These are phyloP conservation scores for Monilinia fructigena DNA, from an alignment of 2,329 filamentous ascomycete genomes.

Conservation along the genomic window DNA sequence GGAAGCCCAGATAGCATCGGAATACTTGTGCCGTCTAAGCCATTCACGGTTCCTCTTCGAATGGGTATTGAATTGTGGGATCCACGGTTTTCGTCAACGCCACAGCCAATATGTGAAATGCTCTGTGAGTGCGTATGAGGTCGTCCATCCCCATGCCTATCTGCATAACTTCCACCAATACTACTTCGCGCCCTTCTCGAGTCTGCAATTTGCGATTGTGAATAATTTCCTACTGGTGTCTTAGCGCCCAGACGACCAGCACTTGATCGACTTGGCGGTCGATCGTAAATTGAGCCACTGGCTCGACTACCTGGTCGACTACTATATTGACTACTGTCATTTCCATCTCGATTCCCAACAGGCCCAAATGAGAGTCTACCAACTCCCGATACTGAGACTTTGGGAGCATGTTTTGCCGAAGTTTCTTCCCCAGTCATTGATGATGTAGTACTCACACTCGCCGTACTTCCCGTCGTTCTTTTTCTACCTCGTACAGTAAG, in stretches of 20 bases:
- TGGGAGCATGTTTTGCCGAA: constrained; percentile 51
- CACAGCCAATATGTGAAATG: constrained; percentile 36
- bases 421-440: constrained; percentile 38
- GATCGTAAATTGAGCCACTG: constrained; percentile 35
- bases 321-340: constrained; percentile 25
- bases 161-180: constrained; percentile 37
- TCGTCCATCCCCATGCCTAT: constrained; percentile 31
- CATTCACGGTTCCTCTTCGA: constrained; percentile 44
- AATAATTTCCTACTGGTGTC: constrained; percentile 41
- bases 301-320: constrained; percentile 38
- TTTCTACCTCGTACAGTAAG: constrained; percentile 69
- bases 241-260: constrained; percentile 37
- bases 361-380: constrained; percentile 64
- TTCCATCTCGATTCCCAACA: constrained; percentile 51
- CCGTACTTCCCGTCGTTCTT: constrained; percentile 56
- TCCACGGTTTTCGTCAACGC: constrained; percentile 36
- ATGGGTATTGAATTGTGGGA: constrained; percentile 43
- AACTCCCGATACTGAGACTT: constrained; percentile 61
- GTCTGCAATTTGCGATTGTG: constrained; percentile 37
- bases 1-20: constrained; percentile 48
- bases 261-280: constrained; percentile 35
- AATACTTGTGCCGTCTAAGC: constrained; percentile 46
- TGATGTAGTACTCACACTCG: constrained; percentile 31
- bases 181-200: constrained; percentile 38
- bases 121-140: constrained; percentile 41